These are phyloP conservation scores for Candida qinlingensis DNA, from an alignment of 805 yeast species.

Conservation along the genomic window DNA sequence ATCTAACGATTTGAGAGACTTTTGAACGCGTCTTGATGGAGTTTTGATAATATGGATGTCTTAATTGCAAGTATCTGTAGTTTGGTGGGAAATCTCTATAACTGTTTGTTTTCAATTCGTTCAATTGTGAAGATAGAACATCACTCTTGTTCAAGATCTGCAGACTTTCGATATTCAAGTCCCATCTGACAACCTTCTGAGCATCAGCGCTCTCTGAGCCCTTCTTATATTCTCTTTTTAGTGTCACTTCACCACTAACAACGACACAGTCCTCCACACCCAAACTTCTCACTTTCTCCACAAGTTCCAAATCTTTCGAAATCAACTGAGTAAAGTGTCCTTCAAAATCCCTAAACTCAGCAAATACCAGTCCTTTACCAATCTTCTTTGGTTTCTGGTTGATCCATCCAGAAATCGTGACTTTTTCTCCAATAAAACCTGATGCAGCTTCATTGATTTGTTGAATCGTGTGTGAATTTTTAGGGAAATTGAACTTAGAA, in stretches of 20 bases:
- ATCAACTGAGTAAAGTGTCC: conserved; percentile 65
- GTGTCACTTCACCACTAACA: conserved; percentile 49
- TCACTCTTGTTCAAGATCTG: conserved; percentile 60
- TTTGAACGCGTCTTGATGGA: conserved; percentile 52
- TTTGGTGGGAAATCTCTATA: conserved; percentile 69
- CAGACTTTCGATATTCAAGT: conserved; percentile 46
- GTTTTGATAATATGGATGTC: conserved; percentile 53
- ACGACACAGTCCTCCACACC: conserved; percentile 73
- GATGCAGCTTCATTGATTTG: conserved; percentile 4
- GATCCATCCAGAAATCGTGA: conserved; percentile 79
- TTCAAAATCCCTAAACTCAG: conserved; percentile 63
- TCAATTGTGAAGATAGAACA: conserved; percentile 63
- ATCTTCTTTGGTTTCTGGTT: conserved; percentile 67
- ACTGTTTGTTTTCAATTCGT: conserved; percentile 44
- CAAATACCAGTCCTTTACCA: conserved; percentile 64
- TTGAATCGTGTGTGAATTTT: conserved; percentile 19
- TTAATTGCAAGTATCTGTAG: conserved; percentile 73
- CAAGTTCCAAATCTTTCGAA: conserved; percentile 28
- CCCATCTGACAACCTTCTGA: conserved; percentile 35
- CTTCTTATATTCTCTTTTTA: conserved; percentile 25
- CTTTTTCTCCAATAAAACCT: conserved; percentile 18
- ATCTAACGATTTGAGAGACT: conserved; percentile 44
- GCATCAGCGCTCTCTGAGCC: neutral
- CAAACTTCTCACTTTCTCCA: conserved; percentile 36
- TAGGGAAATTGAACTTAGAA: conserved; percentile 18